Base-by-base conservation (phyloP, 441 rosid genomes). In the Brassica balearica region DNA sequence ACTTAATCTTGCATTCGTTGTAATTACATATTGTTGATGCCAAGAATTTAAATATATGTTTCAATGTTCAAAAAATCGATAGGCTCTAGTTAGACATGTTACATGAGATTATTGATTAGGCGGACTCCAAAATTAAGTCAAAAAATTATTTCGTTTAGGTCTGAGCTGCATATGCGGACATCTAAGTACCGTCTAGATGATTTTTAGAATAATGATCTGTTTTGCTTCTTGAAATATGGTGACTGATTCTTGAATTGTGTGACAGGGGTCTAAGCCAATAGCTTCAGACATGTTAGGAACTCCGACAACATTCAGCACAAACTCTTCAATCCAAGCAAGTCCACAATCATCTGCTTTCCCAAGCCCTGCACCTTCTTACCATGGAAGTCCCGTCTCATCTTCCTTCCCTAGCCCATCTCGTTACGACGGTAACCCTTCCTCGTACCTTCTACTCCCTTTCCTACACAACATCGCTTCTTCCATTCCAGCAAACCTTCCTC, bases 271-370 rank as follows among this genome's bases (percentile, higher is more conserved):
- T 87, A 92, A 81, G 86, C 97, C 91, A 75, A 86, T 82, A 1
- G 82, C 78, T 8, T 66, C 77, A 55, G 97, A 95, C 12, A 55
- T 84, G n/a, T 75, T 75, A 41, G 89, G 82, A 27, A 77, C 86
- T 70, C 87, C 88, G 2, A 74, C 86, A 0, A 90, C 87, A 81
- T 83, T 91, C 8, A 93, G 96, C 41, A 77, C 94, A 4, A 86
- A 90, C 76, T 91, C 99, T 1, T 95, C 99, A 6, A 51, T 89
- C 60, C 97, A 92, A 75, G 92, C 93, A 8, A 95, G 99, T 67
- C 99, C 97, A 61, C 97, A 91, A 48, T 93, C 97, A 22, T 95
- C 99, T 4, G 85, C 87, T 61, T 93, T 87, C 75, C 97, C 92
- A 6, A 93, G 96, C 79, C 98, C 98, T 8, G 88, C 88, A 19